Base-by-base conservation (phyloP, 1,284 basidiomycete genomes). In the Ceratobasidium sp. region DNA sequence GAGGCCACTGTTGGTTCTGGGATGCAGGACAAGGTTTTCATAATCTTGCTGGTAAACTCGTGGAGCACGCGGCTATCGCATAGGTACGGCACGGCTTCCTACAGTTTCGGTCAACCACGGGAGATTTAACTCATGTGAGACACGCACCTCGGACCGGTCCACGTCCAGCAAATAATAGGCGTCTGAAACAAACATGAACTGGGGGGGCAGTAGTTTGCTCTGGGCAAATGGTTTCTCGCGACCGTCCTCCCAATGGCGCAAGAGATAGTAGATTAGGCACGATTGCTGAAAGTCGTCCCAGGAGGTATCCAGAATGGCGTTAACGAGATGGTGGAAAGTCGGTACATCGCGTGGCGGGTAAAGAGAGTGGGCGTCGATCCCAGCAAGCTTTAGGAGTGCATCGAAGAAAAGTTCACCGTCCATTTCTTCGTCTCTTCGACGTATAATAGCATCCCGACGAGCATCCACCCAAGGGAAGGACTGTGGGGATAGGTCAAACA, bases 141-240 rank as follows among this genome's bases (percentile, higher is more conserved):
- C 48, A 29, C 77, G 59, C 56, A 77, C 77, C 65, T 76, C 77
- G 54, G 76, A 69, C 31, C 74, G 65, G n/a, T 89, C 90, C 2
- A 87, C 85, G 81, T 94, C 92, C 77, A 94, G 81, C 79, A 87
- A 83, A 90, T 91, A 94, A 82, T 93, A 94, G 78, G 92, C 92
- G 81, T 92, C 90, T 27, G 90, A 87, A 58, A 93, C 84, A 9
- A 86, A 84, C 16, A 86, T 84, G 78, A 92, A 93, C 78, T 92
- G 91, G 1, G 90, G 89, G 7, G 90, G 88, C 75, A 93, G 89
- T 77, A 85, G 87, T 48, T 85, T 83, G 48, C 88, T 85, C 53
- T 84, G 81, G 69, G 83, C 83, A 78, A 89, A 93, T 34, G 80
- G 81, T 31, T 81, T 82, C 78, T 90, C 90, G 49, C 88, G 82